Evolutionary conservation across 2,329 filamentous ascomycete genomes (phyloP).

Genomic region (Tolypocladium cylindrosporum): DNA sequence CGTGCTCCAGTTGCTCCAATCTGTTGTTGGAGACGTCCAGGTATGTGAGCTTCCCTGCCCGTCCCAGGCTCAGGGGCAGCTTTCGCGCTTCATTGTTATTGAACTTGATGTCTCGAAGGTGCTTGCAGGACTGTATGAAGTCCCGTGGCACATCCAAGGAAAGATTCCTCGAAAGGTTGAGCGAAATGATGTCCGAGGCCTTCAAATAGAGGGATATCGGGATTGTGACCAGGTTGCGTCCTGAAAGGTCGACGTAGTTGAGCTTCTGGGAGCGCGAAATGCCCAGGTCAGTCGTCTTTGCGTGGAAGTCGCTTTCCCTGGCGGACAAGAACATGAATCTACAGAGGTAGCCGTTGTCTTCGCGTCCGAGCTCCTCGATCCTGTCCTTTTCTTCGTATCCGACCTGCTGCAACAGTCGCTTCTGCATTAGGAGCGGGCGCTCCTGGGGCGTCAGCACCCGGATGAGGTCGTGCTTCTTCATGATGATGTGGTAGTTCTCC

Average conservation of each 20-base stretch:
- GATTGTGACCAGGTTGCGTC: constrained; percentile 85
- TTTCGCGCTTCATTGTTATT: constrained; percentile 87
- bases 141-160: constrained; percentile 89
- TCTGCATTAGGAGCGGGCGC: constrained; percentile 83
- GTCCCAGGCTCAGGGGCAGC: constrained; percentile 72
- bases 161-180: constrained; percentile 88
- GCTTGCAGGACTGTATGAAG: constrained; percentile 88
- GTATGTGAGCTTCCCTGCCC: constrained; percentile 73
- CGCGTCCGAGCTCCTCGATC: constrained; percentile 86
- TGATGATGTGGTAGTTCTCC: constrained; percentile 90
- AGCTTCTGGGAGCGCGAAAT: constrained; percentile 80
- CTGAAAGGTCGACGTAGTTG: constrained; percentile 85
- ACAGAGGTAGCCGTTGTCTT: constrained; percentile 95
- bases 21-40: constrained; percentile 93
- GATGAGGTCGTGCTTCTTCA: constrained; percentile 85
- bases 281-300: constrained; percentile 61
- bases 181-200: constrained; percentile 82
- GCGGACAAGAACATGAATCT: constrained; percentile 91
- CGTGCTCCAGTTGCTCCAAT: constrained; percentile 76
- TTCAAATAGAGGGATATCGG: constrained; percentile 90
- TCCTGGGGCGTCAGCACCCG: constrained; percentile 71
- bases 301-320: constrained; percentile 72
- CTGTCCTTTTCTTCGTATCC: constrained; percentile 81
- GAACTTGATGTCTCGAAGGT: constrained; percentile 89
- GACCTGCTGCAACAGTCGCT: constrained; percentile 79